Conservation (phyloP, 306 rosid species). For the Lathyrus aphaca region DNA sequence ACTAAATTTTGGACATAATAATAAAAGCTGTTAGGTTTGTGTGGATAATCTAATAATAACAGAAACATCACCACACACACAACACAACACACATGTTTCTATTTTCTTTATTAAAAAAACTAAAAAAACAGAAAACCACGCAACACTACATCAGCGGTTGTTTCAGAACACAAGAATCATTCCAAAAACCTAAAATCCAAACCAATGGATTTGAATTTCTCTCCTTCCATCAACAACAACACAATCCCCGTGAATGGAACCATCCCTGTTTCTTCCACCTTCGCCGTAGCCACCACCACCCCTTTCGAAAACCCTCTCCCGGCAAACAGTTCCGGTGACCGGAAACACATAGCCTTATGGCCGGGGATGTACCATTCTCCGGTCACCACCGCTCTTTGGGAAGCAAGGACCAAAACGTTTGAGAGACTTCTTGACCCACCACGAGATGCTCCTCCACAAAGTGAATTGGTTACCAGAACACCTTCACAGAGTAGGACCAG, state of each 20-base stretch:
- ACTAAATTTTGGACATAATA: background rate
- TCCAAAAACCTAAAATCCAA: background rate
- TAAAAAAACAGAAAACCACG: background rate
- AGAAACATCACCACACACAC: background rate
- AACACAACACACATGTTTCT: background rate
- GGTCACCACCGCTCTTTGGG: conserved; percentile 92
- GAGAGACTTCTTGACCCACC: conserved; percentile 84
- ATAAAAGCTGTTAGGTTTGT: background rate
- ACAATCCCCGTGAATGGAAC: conserved; percentile 70
- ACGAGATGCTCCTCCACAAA: conserved; percentile 84
- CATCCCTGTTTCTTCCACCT: conserved; percentile 63
- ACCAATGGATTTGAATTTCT: conserved; percentile 58
- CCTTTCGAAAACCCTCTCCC: conserved; percentile 35
- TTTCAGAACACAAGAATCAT: background rate
- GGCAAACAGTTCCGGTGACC: conserved; percentile 24
- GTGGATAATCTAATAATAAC: background rate
- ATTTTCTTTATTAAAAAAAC: background rate
- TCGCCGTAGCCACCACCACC: background rate
- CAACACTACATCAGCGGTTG: background rate
- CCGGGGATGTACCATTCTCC: conserved; percentile 98
- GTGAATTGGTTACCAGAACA: conserved; percentile 71
- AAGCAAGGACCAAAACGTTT: conserved; percentile 66
- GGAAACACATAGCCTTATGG: conserved; percentile 79
- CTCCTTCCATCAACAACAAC: conserved; percentile 37
- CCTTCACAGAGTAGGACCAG: conserved; percentile 87